Conservation (phyloP, 176 grass and related monocot genomes). For the Dendrocalamus sinicus region DNA sequence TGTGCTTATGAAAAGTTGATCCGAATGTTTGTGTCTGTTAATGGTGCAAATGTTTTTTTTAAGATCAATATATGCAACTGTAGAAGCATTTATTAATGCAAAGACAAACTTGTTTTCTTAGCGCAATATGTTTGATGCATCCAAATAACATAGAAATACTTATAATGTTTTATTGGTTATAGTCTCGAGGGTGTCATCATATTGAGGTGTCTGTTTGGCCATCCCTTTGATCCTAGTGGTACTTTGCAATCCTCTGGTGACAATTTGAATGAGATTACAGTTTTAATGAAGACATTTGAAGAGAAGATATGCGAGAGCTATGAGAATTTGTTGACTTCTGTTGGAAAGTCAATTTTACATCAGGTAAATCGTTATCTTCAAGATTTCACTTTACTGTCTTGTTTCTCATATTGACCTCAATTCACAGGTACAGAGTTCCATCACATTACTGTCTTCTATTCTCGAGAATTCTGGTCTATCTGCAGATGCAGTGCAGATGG, state of each 20-base stretch:
- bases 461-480: conserved; percentile 52
- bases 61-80: neutral
- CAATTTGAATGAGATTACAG: conserved; percentile 52
- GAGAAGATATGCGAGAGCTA: conserved; percentile 52
- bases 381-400: conserved; percentile 27
- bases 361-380: conserved; percentile 59
- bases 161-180: conserved; percentile 41
- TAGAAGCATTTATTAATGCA: conserved; percentile 24
- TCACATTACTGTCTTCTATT: conserved; percentile 60
- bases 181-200: conserved; percentile 72
- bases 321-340: conserved; percentile 43
- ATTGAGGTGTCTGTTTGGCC: conserved; percentile 81
- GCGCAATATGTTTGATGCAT: neutral
- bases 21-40: neutral
- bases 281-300: conserved; percentile 62
- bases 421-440: conserved; percentile 62
- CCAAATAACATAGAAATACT: conserved; percentile 17
- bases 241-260: conserved; percentile 52
- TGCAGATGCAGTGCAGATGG: conserved; percentile 43
- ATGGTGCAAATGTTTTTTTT: neutral
- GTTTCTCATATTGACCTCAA: conserved; percentile 48
- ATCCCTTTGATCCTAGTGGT: conserved; percentile 55
- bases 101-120: conserved; percentile 10
- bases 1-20: neutral
- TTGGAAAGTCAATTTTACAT: conserved; percentile 56